Evolutionary conservation across 257 asterid genomes (phyloP), one percentile per base, ranked within the genome.

Genomic region (Ilex asprella): DNA sequence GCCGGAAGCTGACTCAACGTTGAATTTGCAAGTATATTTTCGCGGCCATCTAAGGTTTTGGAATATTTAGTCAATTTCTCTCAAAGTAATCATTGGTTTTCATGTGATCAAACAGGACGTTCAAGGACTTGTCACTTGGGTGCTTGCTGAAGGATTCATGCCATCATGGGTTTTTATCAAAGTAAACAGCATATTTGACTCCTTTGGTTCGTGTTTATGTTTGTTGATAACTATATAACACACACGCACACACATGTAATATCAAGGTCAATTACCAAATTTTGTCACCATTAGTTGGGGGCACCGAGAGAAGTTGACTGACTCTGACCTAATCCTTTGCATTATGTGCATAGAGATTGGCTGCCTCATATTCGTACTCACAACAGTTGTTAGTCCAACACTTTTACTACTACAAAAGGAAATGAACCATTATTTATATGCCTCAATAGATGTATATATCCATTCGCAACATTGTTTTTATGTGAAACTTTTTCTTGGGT

Each of bases 111-210:
- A 63, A 55, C 76, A 93, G 97, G 97, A 93, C 55, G 87, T 87
- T 55, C 97, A 93, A 80, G 97, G 96, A 51, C 94, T 89, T 65
- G 94, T 82, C 56, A 87, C 95, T 62, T 93, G 97, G 99, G 95
- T 89, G 67, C 95, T 93, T 64, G 95, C 90, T 41, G 96, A 92
- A 39, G 97, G 97, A 32, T 78, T 89, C 81, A 92, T 86, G 97
- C 99, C 99, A 0, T 83, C 99, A 2, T 92, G 97, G 97, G 82
- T 76, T 73, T 92, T 92, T 78, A 83, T 92, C 71, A 92, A 89
- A 76, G 99, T 86, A 80, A 81, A 62, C 69, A 64, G 30, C 60
- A 57, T 56, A 10, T 52, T 32, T 16, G 41, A 30, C 16, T 27
- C 69, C 58, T 54, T 65, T 16, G 16, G 15, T 16, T 2, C 53